phyloP scores from a whole-genome alignment of 176 grass and related monocot species.

The Bonia amplexicaulis region DNA sequence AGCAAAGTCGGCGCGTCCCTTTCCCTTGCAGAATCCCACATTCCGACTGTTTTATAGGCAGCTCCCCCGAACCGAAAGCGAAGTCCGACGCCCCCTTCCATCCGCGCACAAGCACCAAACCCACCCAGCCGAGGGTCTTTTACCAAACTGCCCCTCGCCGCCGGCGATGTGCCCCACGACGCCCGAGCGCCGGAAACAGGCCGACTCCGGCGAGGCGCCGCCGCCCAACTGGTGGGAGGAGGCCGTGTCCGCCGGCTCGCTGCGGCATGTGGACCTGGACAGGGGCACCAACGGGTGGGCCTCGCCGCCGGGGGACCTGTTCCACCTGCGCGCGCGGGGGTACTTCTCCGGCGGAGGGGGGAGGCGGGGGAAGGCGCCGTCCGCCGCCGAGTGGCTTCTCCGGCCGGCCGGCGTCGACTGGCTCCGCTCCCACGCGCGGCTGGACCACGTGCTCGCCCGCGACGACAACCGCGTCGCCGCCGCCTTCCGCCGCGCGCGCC shows the following conservation, averaged over 20 bases:
- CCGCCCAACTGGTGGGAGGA: conserved; percentile 47
- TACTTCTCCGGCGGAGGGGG: conserved; percentile 50
- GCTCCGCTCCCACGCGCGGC: conserved; percentile 62
- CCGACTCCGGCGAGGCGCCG: not conserved
- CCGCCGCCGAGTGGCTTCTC: conserved; percentile 60
- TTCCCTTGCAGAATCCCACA: not conserved
- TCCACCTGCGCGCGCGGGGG: conserved; percentile 53
- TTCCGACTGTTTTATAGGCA: conserved; percentile 41
- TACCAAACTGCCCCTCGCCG: conserved; percentile 3
- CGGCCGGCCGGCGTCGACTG: conserved; percentile 93
- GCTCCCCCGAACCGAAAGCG: conserved; percentile 2
- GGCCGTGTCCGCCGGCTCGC: conserved; percentile 49
- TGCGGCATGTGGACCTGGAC: conserved; percentile 69
- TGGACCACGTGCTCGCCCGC: conserved; percentile 79
- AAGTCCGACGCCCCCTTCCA: not conserved
- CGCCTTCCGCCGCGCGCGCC: conserved; percentile 57
- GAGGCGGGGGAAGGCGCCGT: conserved; percentile 40
- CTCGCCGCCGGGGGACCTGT: conserved; percentile 80
- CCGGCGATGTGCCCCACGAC: conserved; percentile 16
- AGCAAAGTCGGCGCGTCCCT: not conserved
- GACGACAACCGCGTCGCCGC: conserved; percentile 60
- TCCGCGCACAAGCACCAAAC: not conserved
- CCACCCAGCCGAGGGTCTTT: not conserved
- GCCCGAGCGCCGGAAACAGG: conserved; percentile 11
- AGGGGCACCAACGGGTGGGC: conserved; percentile 86